Conservation (phyloP, 2,329 filamentous ascomycete genomes). For the Colletotrichum liriopes region DNA sequence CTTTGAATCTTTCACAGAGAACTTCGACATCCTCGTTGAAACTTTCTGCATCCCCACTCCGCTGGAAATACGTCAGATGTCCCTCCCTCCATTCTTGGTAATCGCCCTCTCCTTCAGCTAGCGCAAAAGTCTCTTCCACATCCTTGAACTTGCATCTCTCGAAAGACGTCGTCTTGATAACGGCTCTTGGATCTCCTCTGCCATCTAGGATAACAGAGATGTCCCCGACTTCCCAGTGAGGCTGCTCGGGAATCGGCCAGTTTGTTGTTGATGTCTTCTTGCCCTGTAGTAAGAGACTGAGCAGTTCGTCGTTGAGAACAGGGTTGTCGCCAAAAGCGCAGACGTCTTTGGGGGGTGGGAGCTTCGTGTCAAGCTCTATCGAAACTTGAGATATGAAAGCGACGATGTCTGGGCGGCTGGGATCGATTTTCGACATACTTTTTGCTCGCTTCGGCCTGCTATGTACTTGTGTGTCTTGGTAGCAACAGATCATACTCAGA, state of each 20-base stretch:
- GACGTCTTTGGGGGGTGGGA: slow-evolving; percentile 7
- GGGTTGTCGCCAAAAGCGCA: neutral
- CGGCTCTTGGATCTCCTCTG: neutral
- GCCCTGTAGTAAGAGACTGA: slow-evolving; percentile 1
- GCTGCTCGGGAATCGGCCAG: slow-evolving; percentile 7
- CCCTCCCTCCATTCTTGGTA: slow-evolving; percentile 4
- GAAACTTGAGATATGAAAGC: slow-evolving; percentile 4
- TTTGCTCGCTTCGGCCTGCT: too few relatives aligned
- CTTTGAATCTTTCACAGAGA: slow-evolving; percentile 15
- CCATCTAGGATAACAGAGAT: slow-evolving; percentile 8
- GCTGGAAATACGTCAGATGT: neutral
- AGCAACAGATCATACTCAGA: neutral
- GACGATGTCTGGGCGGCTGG: neutral
- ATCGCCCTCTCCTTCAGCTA: neutral
- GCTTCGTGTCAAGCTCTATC: neutral
- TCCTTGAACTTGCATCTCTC: neutral
- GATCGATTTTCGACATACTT: neutral
- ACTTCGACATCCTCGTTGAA: slow-evolving; percentile 1
- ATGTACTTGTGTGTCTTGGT: neutral
- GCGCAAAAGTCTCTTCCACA: neutral
- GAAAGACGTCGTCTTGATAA: slow-evolving; percentile 6
- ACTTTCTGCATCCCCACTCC: neutral
- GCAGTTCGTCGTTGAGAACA: neutral
- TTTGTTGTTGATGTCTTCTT: neutral
- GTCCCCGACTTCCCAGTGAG: neutral